Conservation (phyloP, 768 basidiomycete genomes). For the Auricularia cornea region DNA sequence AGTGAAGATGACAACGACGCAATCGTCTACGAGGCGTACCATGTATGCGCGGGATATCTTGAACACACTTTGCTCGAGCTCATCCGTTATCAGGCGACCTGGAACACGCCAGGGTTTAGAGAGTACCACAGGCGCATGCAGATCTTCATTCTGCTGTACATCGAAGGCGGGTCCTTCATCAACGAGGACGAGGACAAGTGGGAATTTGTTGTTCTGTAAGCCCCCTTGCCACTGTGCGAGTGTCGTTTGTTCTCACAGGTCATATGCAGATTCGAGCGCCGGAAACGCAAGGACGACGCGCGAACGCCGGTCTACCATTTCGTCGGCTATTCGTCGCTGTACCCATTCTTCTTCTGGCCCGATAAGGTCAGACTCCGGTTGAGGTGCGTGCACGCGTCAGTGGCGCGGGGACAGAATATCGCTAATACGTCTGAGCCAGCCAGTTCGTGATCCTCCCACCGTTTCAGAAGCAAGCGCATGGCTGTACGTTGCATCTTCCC, state of each 20-base stretch:
- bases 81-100: slow-evolving; percentile 51
- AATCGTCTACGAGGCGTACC: slow-evolving; percentile 83
- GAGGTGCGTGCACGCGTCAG: slow-evolving; percentile 42
- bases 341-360: slow-evolving; percentile 93
- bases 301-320: slow-evolving; percentile 74
- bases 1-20: slow-evolving; percentile 46
- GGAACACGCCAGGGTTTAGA: slow-evolving; percentile 77
- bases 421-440: slow-evolving; percentile 30
- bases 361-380: slow-evolving; percentile 81
- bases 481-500: slow-evolving; percentile 47
- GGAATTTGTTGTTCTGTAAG: slow-evolving; percentile 87
- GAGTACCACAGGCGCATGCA: slow-evolving; percentile 93
- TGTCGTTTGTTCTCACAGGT: not conserved
- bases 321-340: slow-evolving; percentile 87
- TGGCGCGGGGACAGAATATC: not conserved
- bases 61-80: not conserved
- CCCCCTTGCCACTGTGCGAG: slow-evolving; percentile 9
- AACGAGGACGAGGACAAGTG: slow-evolving; percentile 88
- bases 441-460: slow-evolving; percentile 93
- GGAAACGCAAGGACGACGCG: slow-evolving; percentile 47
- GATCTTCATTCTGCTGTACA: slow-evolving; percentile 86
- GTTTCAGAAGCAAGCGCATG: slow-evolving; percentile 84
- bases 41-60: slow-evolving; percentile 47
- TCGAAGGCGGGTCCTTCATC: slow-evolving; percentile 93
- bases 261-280: slow-evolving; percentile 67